Evolutionary conservation across 202 grass and related monocot species (phyloP).

Genomic region (Carex arenaria): DNA sequence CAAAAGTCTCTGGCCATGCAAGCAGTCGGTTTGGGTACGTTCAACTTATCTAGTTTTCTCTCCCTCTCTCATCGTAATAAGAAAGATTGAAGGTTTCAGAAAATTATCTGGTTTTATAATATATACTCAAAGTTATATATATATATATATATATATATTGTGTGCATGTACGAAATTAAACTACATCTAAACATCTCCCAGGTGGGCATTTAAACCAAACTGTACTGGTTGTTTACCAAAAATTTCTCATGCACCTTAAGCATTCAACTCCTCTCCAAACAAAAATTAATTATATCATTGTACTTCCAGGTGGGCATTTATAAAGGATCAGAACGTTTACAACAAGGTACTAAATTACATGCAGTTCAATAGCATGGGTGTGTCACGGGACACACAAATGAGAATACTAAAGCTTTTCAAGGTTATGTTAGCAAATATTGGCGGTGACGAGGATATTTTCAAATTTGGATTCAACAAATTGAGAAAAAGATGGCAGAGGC

Average conservation of each 20-base stretch:
- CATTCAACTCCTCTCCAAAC: background rate
- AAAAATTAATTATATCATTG: background rate
- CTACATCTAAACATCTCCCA: background rate
- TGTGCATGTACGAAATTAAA: background rate
- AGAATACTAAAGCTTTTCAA: conserved; percentile 49
- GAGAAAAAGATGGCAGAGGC: conserved; percentile 41
- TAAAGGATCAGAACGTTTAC: conserved; percentile 52
- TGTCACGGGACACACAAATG: conserved; percentile 71
- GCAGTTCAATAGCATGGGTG: conserved; percentile 35
- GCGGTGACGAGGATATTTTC: conserved; percentile 54
- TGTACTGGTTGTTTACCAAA: background rate
- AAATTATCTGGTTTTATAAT: background rate
- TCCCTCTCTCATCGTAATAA: background rate
- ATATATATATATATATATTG: no score
- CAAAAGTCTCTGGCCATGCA: conserved; percentile 76
- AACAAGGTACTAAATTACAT: conserved; percentile 20
- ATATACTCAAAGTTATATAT: background rate
- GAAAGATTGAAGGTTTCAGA: background rate
- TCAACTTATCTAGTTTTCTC: background rate
- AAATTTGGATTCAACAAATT: conserved; percentile 46
- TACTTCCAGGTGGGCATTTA: conserved; percentile 59
- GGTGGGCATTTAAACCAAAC: background rate
- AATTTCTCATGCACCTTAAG: background rate
- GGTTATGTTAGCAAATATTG: conserved; percentile 44
- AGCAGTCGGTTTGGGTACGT: conserved; percentile 72